A percentile compares a stretch with the other conserved stretches of the same genome.
phyloP scores from a whole-genome alignment of 805 yeast species.

The Groenewaldozyma salmanticensis region DNA sequence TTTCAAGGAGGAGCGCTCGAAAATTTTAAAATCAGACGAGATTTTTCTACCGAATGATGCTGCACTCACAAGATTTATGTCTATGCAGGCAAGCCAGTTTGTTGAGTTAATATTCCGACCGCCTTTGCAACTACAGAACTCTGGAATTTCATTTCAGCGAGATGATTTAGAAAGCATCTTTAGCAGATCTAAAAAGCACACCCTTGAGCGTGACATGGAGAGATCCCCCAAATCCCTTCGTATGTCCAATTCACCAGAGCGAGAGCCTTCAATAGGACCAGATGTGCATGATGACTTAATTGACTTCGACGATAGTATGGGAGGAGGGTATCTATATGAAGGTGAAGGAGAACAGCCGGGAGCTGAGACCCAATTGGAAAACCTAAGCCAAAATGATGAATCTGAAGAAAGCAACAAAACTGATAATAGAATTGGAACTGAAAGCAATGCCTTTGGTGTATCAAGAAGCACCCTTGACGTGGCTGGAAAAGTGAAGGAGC shows the following conservation, averaged over 20 bases:
- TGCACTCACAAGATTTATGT: neutral
- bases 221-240: neutral
- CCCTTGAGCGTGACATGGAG: neutral
- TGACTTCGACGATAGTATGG: neutral
- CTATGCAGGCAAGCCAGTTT: neutral
- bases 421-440: neutral
- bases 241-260: no score
- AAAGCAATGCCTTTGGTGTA: slow-evolving; percentile 17
- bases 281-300: neutral
- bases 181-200: no score
- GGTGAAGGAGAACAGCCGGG: neutral
- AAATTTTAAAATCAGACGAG: neutral
- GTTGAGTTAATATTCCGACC: neutral
- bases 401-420: neutral
- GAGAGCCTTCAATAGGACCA: no score
- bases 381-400: neutral
- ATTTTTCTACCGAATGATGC: neutral
- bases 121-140: neutral
- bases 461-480: slow-evolving; percentile 45
- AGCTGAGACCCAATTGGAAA: neutral
- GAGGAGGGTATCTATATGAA: neutral
- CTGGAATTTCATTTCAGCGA: neutral
- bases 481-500: slow-evolving; percentile 31
- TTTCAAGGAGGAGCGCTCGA: neutral
- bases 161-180: neutral